Conservation (phyloP, 495 filamentous ascomycete species). For the Podospora tetraspora region DNA sequence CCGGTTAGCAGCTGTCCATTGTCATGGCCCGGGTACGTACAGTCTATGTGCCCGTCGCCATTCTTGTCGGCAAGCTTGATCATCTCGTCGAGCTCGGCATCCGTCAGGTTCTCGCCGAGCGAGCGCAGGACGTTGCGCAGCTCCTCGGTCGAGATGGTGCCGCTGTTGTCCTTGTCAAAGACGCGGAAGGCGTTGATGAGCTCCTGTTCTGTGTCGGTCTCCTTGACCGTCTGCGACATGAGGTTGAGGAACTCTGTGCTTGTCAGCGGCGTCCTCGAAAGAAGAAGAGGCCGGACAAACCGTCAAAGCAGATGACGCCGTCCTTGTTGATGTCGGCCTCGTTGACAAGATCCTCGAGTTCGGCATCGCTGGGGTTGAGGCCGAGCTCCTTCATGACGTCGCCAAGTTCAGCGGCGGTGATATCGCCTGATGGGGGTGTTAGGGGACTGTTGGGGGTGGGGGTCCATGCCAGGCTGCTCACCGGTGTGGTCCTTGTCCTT, state of each 20-base stretch:
- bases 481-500: slow-evolving; percentile 96
- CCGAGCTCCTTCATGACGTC: slow-evolving; percentile 44
- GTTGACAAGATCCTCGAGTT: slow-evolving; percentile 44
- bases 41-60: slow-evolving; percentile 46
- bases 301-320: slow-evolving; percentile 44
- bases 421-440: slow-evolving; percentile 29
- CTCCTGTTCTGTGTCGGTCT: slow-evolving; percentile 42
- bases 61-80: slow-evolving; percentile 43
- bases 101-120: slow-evolving; percentile 44
- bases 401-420: slow-evolving; percentile 40
- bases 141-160: slow-evolving; percentile 44
- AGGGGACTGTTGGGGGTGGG: neutral
- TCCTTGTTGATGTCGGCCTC: slow-evolving; percentile 43
- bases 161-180: slow-evolving; percentile 46
- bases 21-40: slow-evolving; percentile 22
- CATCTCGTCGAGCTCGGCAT: slow-evolving; percentile 46
- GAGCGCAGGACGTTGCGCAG: slow-evolving; percentile 41
- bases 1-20: slow-evolving; percentile 2
- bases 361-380: slow-evolving; percentile 38
- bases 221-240: slow-evolving; percentile 39
- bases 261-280: neutral
- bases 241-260: slow-evolving; percentile 42
- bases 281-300: slow-evolving; percentile 15
- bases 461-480: slow-evolving; percentile 44
- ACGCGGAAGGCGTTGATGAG: slow-evolving; percentile 44